Percentiles rank a stretch among this genome's conserved stretches.
Evolutionary conservation across 345 rosid genomes (phyloP).

Genomic region (Citrus medica): DNA sequence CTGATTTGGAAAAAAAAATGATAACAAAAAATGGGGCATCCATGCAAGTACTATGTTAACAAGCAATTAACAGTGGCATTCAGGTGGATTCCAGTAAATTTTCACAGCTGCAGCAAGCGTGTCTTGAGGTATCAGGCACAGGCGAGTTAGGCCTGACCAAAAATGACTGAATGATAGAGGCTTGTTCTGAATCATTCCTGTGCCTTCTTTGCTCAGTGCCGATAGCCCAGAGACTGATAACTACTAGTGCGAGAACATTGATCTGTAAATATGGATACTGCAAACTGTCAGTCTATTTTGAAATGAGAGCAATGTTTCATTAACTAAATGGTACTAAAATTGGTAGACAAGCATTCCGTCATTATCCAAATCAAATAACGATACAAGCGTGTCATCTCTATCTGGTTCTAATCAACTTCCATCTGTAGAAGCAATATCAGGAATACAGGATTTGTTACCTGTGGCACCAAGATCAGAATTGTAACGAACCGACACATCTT

Average conservation of each 20-base stretch:
- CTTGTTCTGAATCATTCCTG: background rate
- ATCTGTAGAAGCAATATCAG: background rate
- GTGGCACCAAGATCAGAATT: constrained; percentile 29
- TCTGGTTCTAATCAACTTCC: background rate
- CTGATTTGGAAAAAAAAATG: no score
- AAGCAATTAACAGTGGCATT: background rate
- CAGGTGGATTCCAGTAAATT: background rate
- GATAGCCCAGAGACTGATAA: constrained; percentile 24
- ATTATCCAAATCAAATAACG: no score
- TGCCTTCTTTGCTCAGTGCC: constrained; percentile 25
- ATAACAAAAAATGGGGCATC: background rate
- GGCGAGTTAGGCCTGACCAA: constrained; percentile 35
- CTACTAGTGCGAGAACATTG: constrained; percentile 27
- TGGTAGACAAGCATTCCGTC: no score
- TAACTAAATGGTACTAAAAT: no score
- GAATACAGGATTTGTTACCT: constrained; percentile 29
- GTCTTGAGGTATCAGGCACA: constrained; percentile 7
- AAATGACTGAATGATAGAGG: constrained; percentile 38
- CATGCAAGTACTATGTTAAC: background rate
- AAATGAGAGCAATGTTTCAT: no score
- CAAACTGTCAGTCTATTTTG: background rate
- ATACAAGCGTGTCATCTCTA: background rate
- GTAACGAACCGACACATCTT: constrained; percentile 31
- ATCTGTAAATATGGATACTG: constrained; percentile 25
- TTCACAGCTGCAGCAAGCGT: constrained; percentile 25